A percentile compares a stretch with the other conserved stretches of the same genome.
Evolutionary conservation across 192 early-diverging fungal species (phyloP).

Genomic region (Irineochytrium annulatum): DNA sequence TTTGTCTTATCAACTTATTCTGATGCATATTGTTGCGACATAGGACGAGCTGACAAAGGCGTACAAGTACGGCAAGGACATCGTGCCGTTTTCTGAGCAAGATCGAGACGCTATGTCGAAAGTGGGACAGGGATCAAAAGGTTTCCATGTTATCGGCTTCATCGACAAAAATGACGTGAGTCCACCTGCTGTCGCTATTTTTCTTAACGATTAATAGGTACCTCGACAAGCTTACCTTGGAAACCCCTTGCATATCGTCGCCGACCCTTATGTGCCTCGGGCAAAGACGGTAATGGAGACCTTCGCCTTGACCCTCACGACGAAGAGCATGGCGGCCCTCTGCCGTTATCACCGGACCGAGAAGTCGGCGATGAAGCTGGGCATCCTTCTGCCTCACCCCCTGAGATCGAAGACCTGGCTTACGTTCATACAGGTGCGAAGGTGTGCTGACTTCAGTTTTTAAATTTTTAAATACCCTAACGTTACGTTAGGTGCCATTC

Average conservation of each 20-base stretch:
- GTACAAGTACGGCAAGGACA: slow-evolving; percentile 65
- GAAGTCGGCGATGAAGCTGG: slow-evolving; percentile 56
- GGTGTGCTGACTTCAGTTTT: not conserved
- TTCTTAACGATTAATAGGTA: slow-evolving; percentile 36
- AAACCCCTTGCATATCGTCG: slow-evolving; percentile 48
- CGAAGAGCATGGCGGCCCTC: slow-evolving; percentile 52
- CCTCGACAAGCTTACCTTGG: slow-evolving; percentile 50
- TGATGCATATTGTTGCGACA: not conserved
- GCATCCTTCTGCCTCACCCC: slow-evolving; percentile 52
- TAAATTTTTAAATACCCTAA: not conserved
- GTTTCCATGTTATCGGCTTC: slow-evolving; percentile 62
- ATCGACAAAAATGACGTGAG: slow-evolving; percentile 42
- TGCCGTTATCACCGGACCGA: slow-evolving; percentile 56
- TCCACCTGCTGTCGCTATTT: not conserved
- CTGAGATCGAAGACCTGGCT: slow-evolving; percentile 35
- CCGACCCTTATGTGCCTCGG: slow-evolving; percentile 34
- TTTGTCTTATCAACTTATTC: too few relatives aligned
- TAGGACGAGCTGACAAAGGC: slow-evolving; percentile 58
- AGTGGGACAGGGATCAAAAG: slow-evolving; percentile 49
- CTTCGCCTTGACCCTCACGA: slow-evolving; percentile 42
- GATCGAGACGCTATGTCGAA: slow-evolving; percentile 63
- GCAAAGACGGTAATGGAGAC: slow-evolving; percentile 45
- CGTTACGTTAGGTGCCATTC: slow-evolving; percentile 53
- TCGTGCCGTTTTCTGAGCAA: slow-evolving; percentile 56
- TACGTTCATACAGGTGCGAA: slow-evolving; percentile 40